Evolutionary conservation across 1,284 basidiomycete species (phyloP), one percentile per base, ranked within the genome.

Genomic region (Leccinum pachyderme): DNA sequence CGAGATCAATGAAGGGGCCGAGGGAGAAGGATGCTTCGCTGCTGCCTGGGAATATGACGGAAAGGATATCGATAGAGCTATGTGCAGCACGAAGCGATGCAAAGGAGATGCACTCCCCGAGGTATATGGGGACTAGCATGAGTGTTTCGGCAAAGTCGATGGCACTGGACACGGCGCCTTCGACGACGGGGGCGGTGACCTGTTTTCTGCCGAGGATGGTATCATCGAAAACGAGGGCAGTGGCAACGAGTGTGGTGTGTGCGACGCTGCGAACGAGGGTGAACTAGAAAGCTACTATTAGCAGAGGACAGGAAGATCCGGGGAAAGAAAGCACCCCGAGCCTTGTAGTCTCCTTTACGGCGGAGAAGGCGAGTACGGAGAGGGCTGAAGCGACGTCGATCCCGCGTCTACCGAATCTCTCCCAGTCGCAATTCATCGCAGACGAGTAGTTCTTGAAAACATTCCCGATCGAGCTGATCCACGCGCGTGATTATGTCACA

Each of bases 11-110:
- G 70, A 91, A 90, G n/a, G 87, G 86, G 12, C 82, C 83, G 13
- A 91, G 75, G 2, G 88, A 89, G 68, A 90, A 89, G 15, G 85
- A 85, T 5, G 88, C 86, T 59, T 91, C 89, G 64, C 82, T 85
- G 63, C 82, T 84, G 7, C 86, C 85, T 1, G 87, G 86, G 64
- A 89, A 87, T 58, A 91, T 81, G 45, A 80, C 76, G 8, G 84
- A 81, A 35, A 91, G 78, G 44, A 84, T 77, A 63, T 89, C 87
- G 56, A 91, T 81, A 25, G 87, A 87, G 56, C 82, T 81, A 53
- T 87, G 81, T 0, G 87, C 89, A 2, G 87, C 87, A 15, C 83
- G 74, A 45, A 91, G 74, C 5, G 85, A 87, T 2, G 87, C 86
- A 2, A 83, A 82, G n/a, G 89, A 86, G 53, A 91, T 77, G 61